phyloP scores from a whole-genome alignment of 1,139 yeast genomes.

The Hemisphaericaspora lyxosophila region DNA sequence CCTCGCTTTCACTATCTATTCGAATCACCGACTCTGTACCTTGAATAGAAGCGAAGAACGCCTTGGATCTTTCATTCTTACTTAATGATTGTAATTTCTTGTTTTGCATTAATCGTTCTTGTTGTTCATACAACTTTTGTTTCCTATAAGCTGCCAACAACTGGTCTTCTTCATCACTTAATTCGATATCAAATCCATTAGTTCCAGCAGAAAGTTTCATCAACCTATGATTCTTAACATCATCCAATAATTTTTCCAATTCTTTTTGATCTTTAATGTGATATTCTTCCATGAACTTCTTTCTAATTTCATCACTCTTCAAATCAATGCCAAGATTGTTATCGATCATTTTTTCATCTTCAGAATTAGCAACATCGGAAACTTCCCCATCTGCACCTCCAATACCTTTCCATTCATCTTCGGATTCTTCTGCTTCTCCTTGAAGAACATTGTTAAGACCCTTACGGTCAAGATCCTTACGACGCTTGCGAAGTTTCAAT shows the following conservation, averaged over 20 bases:
- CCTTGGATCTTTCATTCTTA: constrained; percentile 59
- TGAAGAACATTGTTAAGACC: constrained; percentile 60
- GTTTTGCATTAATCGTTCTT: constrained; percentile 54
- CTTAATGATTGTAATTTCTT: constrained; percentile 48
- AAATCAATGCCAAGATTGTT: constrained; percentile 61
- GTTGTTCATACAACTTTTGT: constrained; percentile 56
- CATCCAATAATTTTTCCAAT: constrained; percentile 75
- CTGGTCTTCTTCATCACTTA: constrained; percentile 67
- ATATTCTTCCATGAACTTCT: constrained; percentile 65
- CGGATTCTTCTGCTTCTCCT: constrained; percentile 94
- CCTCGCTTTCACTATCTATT: constrained; percentile 30
- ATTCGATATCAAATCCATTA: constrained; percentile 61
- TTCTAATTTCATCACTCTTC: constrained; percentile 59
- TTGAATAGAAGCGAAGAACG: constrained; percentile 72
- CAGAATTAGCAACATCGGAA: constrained; percentile 67
- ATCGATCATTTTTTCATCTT: constrained; percentile 81
- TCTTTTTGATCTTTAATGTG: constrained; percentile 66
- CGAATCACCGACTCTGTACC: constrained; percentile 34
- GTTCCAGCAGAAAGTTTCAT: constrained; percentile 52
- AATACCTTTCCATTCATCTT: constrained; percentile 91
- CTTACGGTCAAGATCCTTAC: constrained; percentile 50
- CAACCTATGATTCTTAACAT: constrained; percentile 79
- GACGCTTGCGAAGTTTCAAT: constrained; percentile 35
- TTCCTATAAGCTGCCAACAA: constrained; percentile 51
- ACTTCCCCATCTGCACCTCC: constrained; percentile 81